Conservation (phyloP, 2,329 filamentous ascomycete genomes). For the Colletotrichum horii region DNA sequence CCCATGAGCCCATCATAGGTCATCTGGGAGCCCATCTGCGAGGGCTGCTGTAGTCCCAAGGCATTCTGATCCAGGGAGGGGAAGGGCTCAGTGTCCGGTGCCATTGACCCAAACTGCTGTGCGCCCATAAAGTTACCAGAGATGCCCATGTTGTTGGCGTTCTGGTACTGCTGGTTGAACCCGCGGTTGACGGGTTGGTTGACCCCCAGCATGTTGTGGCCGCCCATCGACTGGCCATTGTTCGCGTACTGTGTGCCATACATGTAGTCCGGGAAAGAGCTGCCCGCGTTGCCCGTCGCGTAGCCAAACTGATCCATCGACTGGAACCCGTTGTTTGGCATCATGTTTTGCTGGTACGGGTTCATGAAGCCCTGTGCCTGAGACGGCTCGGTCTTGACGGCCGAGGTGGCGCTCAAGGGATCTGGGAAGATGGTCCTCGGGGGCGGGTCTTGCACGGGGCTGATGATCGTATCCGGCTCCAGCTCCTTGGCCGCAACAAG, state of each 20-base stretch:
- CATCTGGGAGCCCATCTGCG: slow-evolving; percentile 26
- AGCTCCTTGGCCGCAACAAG: slow-evolving; percentile 60
- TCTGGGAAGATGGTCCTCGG: slow-evolving; percentile 39
- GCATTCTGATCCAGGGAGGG: slow-evolving; percentile 36
- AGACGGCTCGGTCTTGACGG: slow-evolving; percentile 34
- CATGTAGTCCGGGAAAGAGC: slow-evolving; percentile 8
- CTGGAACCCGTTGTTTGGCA: background rate
- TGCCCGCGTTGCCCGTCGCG: background rate
- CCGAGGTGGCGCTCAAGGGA: slow-evolving; percentile 30
- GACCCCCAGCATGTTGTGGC: slow-evolving; percentile 5
- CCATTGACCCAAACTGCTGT: slow-evolving; percentile 35
- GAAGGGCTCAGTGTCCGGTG: slow-evolving; percentile 39
- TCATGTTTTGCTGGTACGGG: background rate
- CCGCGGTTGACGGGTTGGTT: slow-evolving; percentile 3
- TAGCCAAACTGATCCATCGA: background rate
- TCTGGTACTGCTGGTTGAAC: slow-evolving; percentile 29
- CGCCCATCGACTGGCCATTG: background rate
- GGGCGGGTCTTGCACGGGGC: slow-evolving; percentile 65
- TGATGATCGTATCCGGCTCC: slow-evolving; percentile 68
- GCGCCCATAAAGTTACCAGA: slow-evolving; percentile 30
- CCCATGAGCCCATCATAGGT: slow-evolving; percentile 37
- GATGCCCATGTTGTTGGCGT: slow-evolving; percentile 31
- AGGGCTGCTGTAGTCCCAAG: slow-evolving; percentile 38
- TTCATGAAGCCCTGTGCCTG: background rate
- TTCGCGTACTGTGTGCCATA: background rate